Evolutionary conservation across 2,329 filamentous ascomycete genomes (phyloP).

Genomic region (Aspergillus fumigatiaffinis): DNA sequence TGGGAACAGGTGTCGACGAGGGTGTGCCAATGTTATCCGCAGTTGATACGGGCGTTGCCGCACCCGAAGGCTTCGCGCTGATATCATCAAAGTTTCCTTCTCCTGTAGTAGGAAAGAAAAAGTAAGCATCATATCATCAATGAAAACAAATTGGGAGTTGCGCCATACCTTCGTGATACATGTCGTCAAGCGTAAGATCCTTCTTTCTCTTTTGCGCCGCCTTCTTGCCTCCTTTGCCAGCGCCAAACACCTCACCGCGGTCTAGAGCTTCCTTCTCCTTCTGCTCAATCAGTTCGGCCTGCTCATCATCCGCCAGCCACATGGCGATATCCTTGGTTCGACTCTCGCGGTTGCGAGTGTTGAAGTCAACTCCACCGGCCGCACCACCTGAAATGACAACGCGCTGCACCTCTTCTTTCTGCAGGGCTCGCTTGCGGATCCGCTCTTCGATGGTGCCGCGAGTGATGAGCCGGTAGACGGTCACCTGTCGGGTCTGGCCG

Average conservation of each 20-base stretch:
- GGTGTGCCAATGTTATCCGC: conserved; percentile 45
- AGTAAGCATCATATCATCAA: conserved; percentile 4
- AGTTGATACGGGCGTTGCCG: conserved; percentile 71
- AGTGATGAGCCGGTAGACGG: conserved; percentile 95
- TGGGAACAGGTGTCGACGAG: conserved; percentile 40
- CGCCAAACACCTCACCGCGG: conserved; percentile 60
- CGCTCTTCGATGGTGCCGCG: conserved; percentile 96
- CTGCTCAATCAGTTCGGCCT: conserved; percentile 88
- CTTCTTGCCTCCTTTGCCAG: conserved; percentile 60
- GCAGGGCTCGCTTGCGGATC: conserved; percentile 91
- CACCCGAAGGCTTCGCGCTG: conserved; percentile 75
- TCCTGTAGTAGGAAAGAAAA: conserved; percentile 51
- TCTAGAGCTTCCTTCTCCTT: conserved; percentile 81
- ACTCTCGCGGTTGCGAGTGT: conserved; percentile 84
- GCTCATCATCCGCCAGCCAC: conserved; percentile 97
- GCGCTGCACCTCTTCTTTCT: conserved; percentile 98
- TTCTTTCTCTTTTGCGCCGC: conserved; percentile 55
- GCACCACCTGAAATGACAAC: conserved; percentile 90
- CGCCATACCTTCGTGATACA: conserved; percentile 97
- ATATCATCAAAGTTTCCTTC: conserved; percentile 94
- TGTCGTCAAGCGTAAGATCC: conserved; percentile 75
- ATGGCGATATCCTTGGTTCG: conserved; percentile 96
- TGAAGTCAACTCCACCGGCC: conserved; percentile 87
- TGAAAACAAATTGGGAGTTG: background rate
- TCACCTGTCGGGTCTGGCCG: conserved; percentile 92